Base-by-base conservation (phyloP, 768 basidiomycete genomes). In the Trametes cubensis region DNA sequence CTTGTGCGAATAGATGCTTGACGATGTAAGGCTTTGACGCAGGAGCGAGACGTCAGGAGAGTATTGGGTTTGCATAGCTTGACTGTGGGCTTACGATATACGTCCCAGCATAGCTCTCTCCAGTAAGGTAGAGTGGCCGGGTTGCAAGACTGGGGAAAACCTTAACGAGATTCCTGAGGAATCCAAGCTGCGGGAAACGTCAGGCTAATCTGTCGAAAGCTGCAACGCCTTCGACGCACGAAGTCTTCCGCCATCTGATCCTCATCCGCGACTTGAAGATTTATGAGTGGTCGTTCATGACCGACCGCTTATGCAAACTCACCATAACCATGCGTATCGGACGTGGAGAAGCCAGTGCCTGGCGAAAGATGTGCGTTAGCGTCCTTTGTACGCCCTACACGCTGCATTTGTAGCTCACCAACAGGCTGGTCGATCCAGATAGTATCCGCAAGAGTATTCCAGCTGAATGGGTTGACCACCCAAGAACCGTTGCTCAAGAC, bases 341-440 rank as follows among this genome's bases (percentile, higher is more conserved):
- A 80, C 3, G 88, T 90, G 8, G 86, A 80, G 65, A 76, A 88
- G 0, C 88, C 88, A 7, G 78, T 76, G 6, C 88, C 88, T 62
- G 20, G 20, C 38, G 11, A 25, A 14, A 7, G 3, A 38, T 14
- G 21, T 48, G 25, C 18, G 42, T 10, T 14, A 5, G 15, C 14
- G 20, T 44, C 6, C 20, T 49, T 5, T 26, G 55, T 57, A 25
- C 26, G 41, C 21, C 28, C 28, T 28, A 28, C n/a, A 28, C 4
- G 7, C 4, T 28, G 28, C 28, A 7, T 0, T 15, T 61, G 17
- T 3, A 28, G 17, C 55, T 21, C 26, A 53, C 68, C 78, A 70
- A 88, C 88, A 49, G 88, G 88, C 61, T 89, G 86, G 66, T 89
- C 88, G 52, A 90, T 76, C 85, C 85, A 89, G 40, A 89, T 79